Conservation (phyloP, 179 eudicot species). For the Heliamphora pulchella region DNA sequence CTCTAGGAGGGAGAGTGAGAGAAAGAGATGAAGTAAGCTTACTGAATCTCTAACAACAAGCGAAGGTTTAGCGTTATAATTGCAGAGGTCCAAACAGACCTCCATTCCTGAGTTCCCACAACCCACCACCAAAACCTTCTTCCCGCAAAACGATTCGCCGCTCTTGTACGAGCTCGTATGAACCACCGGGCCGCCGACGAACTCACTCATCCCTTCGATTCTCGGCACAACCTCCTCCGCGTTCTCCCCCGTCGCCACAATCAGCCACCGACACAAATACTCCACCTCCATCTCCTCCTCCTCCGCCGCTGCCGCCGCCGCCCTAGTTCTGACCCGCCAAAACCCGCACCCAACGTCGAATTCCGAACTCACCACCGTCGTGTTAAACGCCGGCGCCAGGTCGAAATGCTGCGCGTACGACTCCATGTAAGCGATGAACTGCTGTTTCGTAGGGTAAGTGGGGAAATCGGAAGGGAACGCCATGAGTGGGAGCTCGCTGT, state of each 20-base stretch:
- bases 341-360: slow-evolving; percentile 32
- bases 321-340: slow-evolving; percentile 44
- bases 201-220: slow-evolving; percentile 40
- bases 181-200: slow-evolving; percentile 39
- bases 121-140: slow-evolving; percentile 71
- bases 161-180: slow-evolving; percentile 61
- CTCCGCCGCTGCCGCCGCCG: neutral
- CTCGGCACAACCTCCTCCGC: slow-evolving; percentile 48
- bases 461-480: slow-evolving; percentile 52
- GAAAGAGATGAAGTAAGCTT: slow-evolving; percentile 15
- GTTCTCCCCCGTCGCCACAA: slow-evolving; percentile 78
- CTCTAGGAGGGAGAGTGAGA: neutral
- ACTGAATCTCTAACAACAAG: slow-evolving; percentile 74
- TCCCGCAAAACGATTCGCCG: slow-evolving; percentile 33
- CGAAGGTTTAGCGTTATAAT: slow-evolving; percentile 52
- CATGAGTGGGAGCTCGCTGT: slow-evolving; percentile 51
- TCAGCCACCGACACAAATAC: slow-evolving; percentile 47
- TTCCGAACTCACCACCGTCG: slow-evolving; percentile 38
- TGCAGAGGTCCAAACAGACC: slow-evolving; percentile 70
- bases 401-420: slow-evolving; percentile 37
- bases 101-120: slow-evolving; percentile 94
- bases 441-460: slow-evolving; percentile 54
- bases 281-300: slow-evolving; percentile 21
- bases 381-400: slow-evolving; percentile 34
- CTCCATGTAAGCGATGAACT: slow-evolving; percentile 49